A percentile compares a stretch with the other conserved stretches of the same genome.
Evolutionary conservation across 2,329 filamentous ascomycete genomes (phyloP).

Genomic region (Thelonectria blattea): DNA sequence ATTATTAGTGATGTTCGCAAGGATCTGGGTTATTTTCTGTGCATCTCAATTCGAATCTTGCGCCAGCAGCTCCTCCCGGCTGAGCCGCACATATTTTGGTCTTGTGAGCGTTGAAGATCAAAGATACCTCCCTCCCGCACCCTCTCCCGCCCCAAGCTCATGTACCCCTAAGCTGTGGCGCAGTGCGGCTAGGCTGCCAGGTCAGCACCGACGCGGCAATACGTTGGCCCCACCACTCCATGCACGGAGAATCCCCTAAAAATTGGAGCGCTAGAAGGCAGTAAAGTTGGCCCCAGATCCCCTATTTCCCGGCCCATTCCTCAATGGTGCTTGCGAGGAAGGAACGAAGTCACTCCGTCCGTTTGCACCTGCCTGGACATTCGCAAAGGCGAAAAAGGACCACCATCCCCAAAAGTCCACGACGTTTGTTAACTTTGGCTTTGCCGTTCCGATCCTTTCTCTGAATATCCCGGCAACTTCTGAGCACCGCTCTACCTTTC

Average conservation of each 20-base stretch:
- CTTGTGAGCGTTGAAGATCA: background rate
- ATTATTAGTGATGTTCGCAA: background rate
- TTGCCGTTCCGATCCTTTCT: slow-evolving; percentile 1
- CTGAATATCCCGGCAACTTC: background rate
- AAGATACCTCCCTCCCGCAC: background rate
- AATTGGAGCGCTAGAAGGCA: background rate
- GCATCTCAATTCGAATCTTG: background rate
- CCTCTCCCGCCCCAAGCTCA: background rate
- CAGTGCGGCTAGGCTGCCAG: background rate
- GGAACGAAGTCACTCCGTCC: background rate
- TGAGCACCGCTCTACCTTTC: background rate
- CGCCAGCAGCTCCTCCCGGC: background rate
- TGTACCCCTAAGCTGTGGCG: background rate
- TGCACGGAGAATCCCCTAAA: background rate
- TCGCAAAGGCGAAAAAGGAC: background rate
- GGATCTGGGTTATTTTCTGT: background rate
- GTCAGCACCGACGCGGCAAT: background rate
- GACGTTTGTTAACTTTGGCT: slow-evolving; percentile 20
- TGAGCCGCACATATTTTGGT: background rate
- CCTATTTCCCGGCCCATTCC: slow-evolving; percentile 9
- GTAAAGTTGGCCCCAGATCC: slow-evolving; percentile 10
- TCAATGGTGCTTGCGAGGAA: background rate
- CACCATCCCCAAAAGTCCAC: slow-evolving; percentile 29
- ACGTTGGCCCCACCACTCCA: background rate
- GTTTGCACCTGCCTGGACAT: slow-evolving; percentile 9